phyloP scores from a whole-genome alignment of 352 stramenopile species.

The Globisporangium abappressorium region DNA sequence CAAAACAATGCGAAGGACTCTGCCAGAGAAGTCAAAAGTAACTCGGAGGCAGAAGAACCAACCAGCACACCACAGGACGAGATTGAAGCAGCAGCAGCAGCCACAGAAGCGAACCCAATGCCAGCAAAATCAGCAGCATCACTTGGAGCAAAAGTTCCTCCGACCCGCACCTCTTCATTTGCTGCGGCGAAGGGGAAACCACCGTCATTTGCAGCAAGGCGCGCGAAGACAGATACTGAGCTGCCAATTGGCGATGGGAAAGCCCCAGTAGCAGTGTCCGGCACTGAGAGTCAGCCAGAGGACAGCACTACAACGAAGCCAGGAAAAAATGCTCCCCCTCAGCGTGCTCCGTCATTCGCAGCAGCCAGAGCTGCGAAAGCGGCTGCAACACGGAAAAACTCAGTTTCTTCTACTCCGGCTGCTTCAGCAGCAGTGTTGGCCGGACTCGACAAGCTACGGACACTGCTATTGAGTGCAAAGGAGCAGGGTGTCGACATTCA shows the following conservation, averaged over 20 bases:
- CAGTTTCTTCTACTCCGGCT: background rate
- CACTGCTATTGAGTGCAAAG: conserved; percentile 42
- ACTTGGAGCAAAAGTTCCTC: conserved; percentile 7
- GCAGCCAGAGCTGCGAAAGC: conserved; percentile 24
- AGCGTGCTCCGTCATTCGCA: conserved; percentile 29
- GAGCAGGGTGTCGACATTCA: conserved; percentile 45
- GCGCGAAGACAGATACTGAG: conserved; percentile 21
- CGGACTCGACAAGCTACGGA: conserved; percentile 40
- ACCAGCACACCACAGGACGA: too few species aligned
- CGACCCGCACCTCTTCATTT: conserved; percentile 23
- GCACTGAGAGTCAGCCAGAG: conserved; percentile 4
- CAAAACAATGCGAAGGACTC: background rate
- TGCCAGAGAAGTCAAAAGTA: background rate
- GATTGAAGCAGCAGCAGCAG: background rate
- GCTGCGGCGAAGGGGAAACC: conserved; percentile 15
- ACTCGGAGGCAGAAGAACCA: background rate
- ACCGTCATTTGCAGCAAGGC: conserved; percentile 15
- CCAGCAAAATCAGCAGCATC: background rate
- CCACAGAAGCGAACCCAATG: background rate
- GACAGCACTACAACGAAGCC: conserved; percentile 10
- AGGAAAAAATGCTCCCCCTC: background rate
- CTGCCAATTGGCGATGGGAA: background rate
- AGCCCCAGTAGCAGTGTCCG: background rate
- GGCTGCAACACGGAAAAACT: conserved; percentile 3
- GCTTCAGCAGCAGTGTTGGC: conserved; percentile 11